Conservation (phyloP, 805 yeast species). For the Grigorovia yakushimaensis region DNA sequence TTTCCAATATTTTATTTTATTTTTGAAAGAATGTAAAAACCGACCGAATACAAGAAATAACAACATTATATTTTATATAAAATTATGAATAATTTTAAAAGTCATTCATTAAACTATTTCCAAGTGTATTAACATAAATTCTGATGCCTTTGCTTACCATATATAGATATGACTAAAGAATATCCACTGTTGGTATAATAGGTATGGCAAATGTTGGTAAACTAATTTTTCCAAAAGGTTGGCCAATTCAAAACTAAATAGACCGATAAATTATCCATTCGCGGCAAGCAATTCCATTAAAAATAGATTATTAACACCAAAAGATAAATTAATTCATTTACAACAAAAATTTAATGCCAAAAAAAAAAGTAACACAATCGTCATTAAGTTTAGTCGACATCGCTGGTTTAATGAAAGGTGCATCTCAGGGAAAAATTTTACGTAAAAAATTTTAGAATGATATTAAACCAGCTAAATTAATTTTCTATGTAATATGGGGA, state of each 20-base stretch:
- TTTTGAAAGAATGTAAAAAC: too few species aligned
- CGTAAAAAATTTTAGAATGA: slow-evolving; percentile 75
- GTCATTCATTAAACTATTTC: neutral
- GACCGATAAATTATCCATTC: slow-evolving; percentile 95
- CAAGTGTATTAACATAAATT: too few species aligned
- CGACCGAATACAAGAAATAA: too few species aligned
- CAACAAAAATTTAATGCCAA: slow-evolving; percentile 49
- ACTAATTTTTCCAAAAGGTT: slow-evolving; percentile 97
- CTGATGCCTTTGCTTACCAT: too few species aligned
- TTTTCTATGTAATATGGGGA: slow-evolving; percentile 69
- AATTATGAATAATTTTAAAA: neutral
- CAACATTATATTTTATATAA: too few species aligned
- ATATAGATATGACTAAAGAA: neutral
- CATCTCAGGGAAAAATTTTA: slow-evolving; percentile 74
- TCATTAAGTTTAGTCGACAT: slow-evolving; percentile 64
- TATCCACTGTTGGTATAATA: slow-evolving; percentile 68
- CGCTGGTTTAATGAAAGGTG: slow-evolving; percentile 77
- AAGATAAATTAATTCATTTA: slow-evolving; percentile 47
- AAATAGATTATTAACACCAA: slow-evolving; percentile 63
- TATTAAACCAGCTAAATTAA: slow-evolving; percentile 72
- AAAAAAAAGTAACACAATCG: slow-evolving; percentile 57
- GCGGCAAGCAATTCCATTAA: slow-evolving; percentile 84
- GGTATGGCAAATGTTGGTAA: slow-evolving; percentile 95
- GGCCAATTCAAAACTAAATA: slow-evolving; percentile 85
- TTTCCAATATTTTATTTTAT: too few species aligned